These are phyloP conservation scores for Nemania diffusa DNA, from an alignment of 2,329 filamentous ascomycete species.

Conservation along the genomic window DNA sequence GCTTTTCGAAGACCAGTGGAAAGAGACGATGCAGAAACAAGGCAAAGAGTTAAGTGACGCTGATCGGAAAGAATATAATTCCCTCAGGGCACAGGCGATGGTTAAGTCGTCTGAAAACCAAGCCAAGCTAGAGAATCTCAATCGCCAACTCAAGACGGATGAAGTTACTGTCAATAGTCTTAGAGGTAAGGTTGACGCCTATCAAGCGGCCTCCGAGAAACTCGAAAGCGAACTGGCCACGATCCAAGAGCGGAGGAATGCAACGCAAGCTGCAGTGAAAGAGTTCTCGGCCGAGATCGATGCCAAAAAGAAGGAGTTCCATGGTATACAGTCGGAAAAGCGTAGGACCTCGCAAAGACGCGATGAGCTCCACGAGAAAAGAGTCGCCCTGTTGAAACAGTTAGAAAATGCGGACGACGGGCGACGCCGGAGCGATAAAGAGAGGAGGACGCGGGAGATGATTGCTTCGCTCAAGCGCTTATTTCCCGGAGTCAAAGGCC, in stretches of 20 bases:
- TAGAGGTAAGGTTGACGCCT: conserved; percentile 85
- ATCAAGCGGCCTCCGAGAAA: conserved; percentile 77
- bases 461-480: conserved; percentile 88
- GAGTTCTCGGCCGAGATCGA: conserved; percentile 82
- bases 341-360: conserved; percentile 82
- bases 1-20: conserved; percentile 88
- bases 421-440: conserved; percentile 84
- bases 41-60: conserved; percentile 86
- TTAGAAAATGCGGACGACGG: conserved; percentile 88
- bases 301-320: conserved; percentile 89
- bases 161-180: conserved; percentile 90
- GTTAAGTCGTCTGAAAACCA: conserved; percentile 84
- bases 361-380: conserved; percentile 91
- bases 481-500: conserved; percentile 89
- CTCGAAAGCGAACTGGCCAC: conserved; percentile 76
- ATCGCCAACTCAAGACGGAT: conserved; percentile 89
- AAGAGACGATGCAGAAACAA: conserved; percentile 83
- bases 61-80: conserved; percentile 90
- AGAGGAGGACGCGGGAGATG: conserved; percentile 81
- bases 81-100: conserved; percentile 84
- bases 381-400: conserved; percentile 82
- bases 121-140: conserved; percentile 84
- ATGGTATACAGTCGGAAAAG: conserved; percentile 84
- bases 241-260: conserved; percentile 74
- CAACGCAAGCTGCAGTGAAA: conserved; percentile 71